Percentiles rank a stretch among this genome's conserved stretches.
phyloP scores from a whole-genome alignment of 306 rosid species.

The Inga oerstediana region DNA sequence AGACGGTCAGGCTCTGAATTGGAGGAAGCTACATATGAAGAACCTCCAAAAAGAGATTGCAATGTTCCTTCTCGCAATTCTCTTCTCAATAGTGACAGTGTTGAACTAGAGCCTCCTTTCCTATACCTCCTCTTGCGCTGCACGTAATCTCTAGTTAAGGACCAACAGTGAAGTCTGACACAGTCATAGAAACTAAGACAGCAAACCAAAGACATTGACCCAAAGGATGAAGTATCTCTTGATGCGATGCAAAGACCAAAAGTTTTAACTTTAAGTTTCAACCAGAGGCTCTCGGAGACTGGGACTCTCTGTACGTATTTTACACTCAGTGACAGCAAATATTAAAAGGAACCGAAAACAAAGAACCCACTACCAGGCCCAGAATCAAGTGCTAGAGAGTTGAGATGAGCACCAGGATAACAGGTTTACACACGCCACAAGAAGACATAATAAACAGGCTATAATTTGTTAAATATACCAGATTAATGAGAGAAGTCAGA shows the following conservation, averaged over 20 bases:
- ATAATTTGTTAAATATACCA: not conserved
- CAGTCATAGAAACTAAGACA: conserved; percentile 6
- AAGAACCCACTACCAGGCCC: not conserved
- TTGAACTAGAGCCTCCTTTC: conserved; percentile 60
- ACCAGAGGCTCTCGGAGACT: not conserved
- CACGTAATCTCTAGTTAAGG: conserved; percentile 75
- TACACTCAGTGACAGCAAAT: not conserved
- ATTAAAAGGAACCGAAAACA: not conserved
- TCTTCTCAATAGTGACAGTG: conserved; percentile 71
- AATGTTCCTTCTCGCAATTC: conserved; percentile 82
- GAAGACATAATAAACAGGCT: not conserved
- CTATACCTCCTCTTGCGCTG: conserved; percentile 82
- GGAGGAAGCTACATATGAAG: conserved; percentile 54
- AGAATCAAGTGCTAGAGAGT: conserved; percentile 11
- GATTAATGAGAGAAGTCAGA: conserved; percentile 3
- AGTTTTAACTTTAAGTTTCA: not conserved
- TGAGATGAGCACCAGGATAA: conserved; percentile 15
- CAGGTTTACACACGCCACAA: not conserved
- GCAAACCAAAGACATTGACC: conserved; percentile 7
- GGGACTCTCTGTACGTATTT: too few species aligned
- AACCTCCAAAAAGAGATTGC: conserved; percentile 82
- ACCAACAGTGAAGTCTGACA: conserved; percentile 5
- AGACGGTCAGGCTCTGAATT: conserved; percentile 81
- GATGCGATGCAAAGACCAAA: not conserved
- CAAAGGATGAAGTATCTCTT: not conserved